Evolutionary conservation across 164 flowering plant genomes (phyloP).

Genomic region (Macadamia tetraphylla): DNA sequence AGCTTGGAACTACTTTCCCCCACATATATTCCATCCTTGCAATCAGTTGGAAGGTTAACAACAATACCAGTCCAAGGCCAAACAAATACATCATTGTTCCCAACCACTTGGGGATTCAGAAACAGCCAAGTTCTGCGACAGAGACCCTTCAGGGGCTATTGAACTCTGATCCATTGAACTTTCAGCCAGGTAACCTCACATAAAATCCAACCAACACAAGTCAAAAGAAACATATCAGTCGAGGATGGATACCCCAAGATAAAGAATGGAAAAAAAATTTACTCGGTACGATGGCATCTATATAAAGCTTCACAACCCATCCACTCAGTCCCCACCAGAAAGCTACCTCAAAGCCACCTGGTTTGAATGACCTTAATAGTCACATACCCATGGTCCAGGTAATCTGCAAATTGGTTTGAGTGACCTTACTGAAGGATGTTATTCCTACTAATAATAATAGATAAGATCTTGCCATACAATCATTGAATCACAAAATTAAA

Average conservation of each 20-base stretch:
- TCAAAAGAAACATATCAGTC: neutral
- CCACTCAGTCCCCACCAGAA: neutral
- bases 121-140: constrained; percentile 25
- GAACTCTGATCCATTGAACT: constrained; percentile 33
- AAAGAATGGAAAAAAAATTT: neutral
- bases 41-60: constrained; percentile 57
- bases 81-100: constrained; percentile 54
- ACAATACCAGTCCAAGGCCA: constrained; percentile 82
- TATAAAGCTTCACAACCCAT: no score
- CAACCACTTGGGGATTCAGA: constrained; percentile 25
- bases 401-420: no score
- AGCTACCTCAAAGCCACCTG: neutral
- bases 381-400: no score
- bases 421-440: no score
- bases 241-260: neutral
- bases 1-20: constrained; percentile 75
- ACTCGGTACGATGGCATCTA: no score
- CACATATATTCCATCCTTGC: constrained; percentile 53
- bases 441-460: no score
- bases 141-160: constrained; percentile 19
- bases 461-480: no score
- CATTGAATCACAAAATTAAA: no score
- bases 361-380: neutral
- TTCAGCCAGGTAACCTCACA: constrained; percentile 3
- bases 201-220: neutral